Conservation (phyloP, 2,329 filamentous ascomycete genomes). For the Rhinocladiella similis region DNA sequence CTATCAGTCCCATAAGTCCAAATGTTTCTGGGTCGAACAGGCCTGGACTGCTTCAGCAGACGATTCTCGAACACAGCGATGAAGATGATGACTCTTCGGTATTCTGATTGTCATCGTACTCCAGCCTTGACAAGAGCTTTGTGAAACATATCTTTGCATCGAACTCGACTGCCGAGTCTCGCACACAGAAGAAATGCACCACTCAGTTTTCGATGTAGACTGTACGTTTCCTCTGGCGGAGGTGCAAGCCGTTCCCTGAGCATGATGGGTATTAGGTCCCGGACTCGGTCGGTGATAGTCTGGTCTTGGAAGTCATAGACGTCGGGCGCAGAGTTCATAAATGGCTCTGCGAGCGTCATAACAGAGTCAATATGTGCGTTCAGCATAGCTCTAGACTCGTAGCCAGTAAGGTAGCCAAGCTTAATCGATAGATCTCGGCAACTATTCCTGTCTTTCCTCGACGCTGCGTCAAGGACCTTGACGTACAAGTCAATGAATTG, state of each 20-base stretch:
- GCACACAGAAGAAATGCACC: conserved; percentile 94
- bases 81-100: conserved; percentile 28
- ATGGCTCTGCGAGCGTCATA: conserved; percentile 88
- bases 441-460: conserved; percentile 63
- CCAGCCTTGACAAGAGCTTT: conserved; percentile 40
- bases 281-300: conserved; percentile 93
- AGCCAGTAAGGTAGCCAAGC: conserved; percentile 88
- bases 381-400: conserved; percentile 81
- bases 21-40: conserved; percentile 11
- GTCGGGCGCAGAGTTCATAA: conserved; percentile 71
- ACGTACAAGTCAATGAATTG: conserved; percentile 81
- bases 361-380: conserved; percentile 88
- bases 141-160: conserved; percentile 77
- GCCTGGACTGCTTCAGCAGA: conserved; percentile 23
- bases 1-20: conserved; percentile 19
- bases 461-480: conserved; percentile 75
- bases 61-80: conserved; percentile 29
- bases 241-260: conserved; percentile 82
- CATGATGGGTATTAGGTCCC: conserved; percentile 88
- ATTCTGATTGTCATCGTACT: conserved; percentile 16
- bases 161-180: conserved; percentile 76
- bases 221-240: conserved; percentile 94
- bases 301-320: conserved; percentile 92
- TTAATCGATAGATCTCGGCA: conserved; percentile 70
- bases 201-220: conserved; percentile 88